Base-by-base conservation (phyloP, 2,329 filamentous ascomycete species). In the Fusarium vanettenii region DNA sequence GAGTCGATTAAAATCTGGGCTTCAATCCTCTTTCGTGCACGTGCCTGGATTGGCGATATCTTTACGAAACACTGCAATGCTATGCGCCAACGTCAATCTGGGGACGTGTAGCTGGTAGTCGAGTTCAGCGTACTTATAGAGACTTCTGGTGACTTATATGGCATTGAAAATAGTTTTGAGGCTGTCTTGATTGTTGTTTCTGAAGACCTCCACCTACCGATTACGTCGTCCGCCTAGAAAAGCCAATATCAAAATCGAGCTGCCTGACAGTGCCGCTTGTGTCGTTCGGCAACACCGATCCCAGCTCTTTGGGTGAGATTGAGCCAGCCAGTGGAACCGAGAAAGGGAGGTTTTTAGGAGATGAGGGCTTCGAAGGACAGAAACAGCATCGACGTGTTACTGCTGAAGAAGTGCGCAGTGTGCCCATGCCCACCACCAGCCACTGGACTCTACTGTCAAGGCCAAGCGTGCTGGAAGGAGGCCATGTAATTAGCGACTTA, bases 331-430 rank as follows among this genome's bases (percentile, higher is more conserved):
- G 56, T 14, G 9, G 62, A 67, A 10, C 55, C 29, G 20, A 69
- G 69, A 4, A 78, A 45, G 41, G 74, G 52, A 5, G 60, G 45
- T 48, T 76, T 69, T 72, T 67, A 78, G 10, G 69, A 50, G 22
- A 77, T 60, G 45, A 74, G 43, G 1, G 72, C 69, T 41, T 76
- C 67, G 4, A 73, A 61, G 2, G 70, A 72, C 7, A 74, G 69
- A 18, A 72, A 62, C 2, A 63, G 25, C 6, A 37, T 60, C 8
- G 39, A 33, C 7, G 35, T 66, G 43, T 5, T 50, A 29, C 2
- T 45, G 18, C 9, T 48, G 29, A 6, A 55, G 55, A 1, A 72
- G 68, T 3, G 52, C 57, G 14, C 56, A 20, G 2, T 67, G 68
- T 6, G 59, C 55, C 25, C 59, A 25, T 72, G 55, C 69, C 76